phyloP scores from a whole-genome alignment of 2,329 filamentous ascomycete species.

The Sarocladium kiliense region DNA sequence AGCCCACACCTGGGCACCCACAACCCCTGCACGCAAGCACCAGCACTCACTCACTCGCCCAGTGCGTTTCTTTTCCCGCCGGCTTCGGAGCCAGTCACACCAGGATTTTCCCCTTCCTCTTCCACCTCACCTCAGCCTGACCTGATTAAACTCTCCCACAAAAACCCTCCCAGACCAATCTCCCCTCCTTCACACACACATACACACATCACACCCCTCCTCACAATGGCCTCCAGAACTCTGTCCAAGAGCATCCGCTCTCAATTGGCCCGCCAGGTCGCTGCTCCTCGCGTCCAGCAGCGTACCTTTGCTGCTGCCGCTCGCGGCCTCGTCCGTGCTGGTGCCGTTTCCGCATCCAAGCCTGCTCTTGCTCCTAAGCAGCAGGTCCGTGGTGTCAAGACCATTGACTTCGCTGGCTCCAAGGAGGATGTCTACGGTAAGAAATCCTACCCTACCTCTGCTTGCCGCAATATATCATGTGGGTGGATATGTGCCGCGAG shows the following conservation, averaged over 20 bases:
- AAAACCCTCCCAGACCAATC: constrained; percentile 13
- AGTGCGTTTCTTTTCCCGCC: constrained; percentile 7
- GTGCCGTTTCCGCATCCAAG: constrained; percentile 48
- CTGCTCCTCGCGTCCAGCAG: constrained; percentile 53
- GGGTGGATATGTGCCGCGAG: no score
- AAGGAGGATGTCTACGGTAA: constrained; percentile 93
- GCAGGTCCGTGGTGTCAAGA: constrained; percentile 89
- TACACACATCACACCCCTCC: constrained; percentile 17
- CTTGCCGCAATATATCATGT: no score
- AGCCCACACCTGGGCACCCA: neutral
- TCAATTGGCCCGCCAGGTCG: constrained; percentile 59
- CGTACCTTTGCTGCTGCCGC: constrained; percentile 59
- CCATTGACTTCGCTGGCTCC: constrained; percentile 93
- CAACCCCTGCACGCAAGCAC: neutral
- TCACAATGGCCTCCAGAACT: constrained; percentile 73
- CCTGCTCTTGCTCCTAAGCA: constrained; percentile 53
- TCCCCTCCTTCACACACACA: constrained; percentile 19
- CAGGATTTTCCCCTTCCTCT: constrained; percentile 9
- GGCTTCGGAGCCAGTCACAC: constrained; percentile 8
- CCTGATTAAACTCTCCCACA: neutral
- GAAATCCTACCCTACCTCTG: no score
- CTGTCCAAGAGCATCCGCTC: constrained; percentile 63
- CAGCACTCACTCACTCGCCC: neutral
- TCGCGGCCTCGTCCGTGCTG: constrained; percentile 48
- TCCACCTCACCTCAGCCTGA: neutral